Conservation (phyloP, 352 stramenopile genomes). For the Globisporangium apiculatum region DNA sequence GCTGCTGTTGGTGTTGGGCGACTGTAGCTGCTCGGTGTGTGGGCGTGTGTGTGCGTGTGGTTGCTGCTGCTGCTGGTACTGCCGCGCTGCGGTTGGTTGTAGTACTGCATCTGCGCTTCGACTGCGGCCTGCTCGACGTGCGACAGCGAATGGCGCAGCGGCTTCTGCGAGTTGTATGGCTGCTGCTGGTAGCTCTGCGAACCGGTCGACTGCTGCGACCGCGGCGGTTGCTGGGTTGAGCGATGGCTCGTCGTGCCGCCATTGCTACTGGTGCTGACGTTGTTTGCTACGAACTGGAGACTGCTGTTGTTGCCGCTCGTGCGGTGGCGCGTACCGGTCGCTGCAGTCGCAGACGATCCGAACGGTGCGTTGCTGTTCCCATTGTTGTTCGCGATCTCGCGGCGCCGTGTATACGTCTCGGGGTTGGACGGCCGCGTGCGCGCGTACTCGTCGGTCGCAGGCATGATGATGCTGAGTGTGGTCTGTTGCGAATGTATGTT, state of each 20-base stretch:
- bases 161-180: constrained; percentile 17
- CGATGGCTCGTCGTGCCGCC: constrained; percentile 2
- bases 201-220: constrained; percentile 1
- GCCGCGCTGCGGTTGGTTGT: neutral
- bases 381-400: constrained; percentile 6
- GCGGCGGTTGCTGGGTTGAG: constrained; percentile 2
- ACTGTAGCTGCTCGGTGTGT: neutral
- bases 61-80: constrained; percentile 4
- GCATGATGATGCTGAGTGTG: constrained; percentile 2
- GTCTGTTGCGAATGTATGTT: too few species aligned
- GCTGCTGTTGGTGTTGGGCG: neutral
- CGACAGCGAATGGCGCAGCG: constrained; percentile 43
- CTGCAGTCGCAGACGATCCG: constrained; percentile 2
- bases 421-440: constrained; percentile 25
- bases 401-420: constrained; percentile 14
- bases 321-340: constrained; percentile 7
- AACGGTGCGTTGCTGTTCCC: constrained; percentile 10
- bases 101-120: too few species aligned
- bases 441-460: constrained; percentile 27
- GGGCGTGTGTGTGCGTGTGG: neutral
- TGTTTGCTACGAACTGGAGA: constrained; percentile 6
- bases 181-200: constrained; percentile 24
- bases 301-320: constrained; percentile 7
- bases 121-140: constrained; percentile 24
- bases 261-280: neutral